These are phyloP conservation scores for Mallotus repandus DNA, from an alignment of 441 rosid genomes.

Conservation along the genomic window DNA sequence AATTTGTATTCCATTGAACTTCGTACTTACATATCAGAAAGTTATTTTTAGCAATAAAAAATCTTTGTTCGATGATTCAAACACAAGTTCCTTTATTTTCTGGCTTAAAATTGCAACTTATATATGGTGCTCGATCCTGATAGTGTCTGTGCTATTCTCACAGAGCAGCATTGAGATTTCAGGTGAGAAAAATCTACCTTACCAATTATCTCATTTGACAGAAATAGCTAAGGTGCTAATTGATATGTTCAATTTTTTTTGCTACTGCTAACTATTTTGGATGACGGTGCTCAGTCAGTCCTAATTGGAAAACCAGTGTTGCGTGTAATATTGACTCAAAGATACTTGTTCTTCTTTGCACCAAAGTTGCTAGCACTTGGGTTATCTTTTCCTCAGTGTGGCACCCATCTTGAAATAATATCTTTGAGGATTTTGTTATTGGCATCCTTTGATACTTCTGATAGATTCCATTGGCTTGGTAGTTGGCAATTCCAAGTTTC, in stretches of 20 bases:
- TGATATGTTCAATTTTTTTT: neutral
- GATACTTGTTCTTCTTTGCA: neutral
- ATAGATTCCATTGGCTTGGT: neutral
- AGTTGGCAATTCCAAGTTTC: neutral
- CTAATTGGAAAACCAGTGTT: neutral
- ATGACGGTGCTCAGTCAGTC: neutral
- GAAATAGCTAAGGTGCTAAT: neutral
- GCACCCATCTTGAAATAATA: neutral
- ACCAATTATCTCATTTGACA: too few species aligned
- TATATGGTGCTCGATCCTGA: neutral
- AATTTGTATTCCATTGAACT: slow-evolving; percentile 15
- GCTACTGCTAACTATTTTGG: neutral
- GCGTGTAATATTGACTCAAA: neutral
- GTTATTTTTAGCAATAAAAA: slow-evolving; percentile 1
- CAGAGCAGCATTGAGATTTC: neutral
- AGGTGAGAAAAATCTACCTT: neutral
- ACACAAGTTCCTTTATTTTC: neutral
- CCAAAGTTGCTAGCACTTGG: neutral
- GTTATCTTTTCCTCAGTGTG: neutral
- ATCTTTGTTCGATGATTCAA: neutral
- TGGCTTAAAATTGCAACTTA: neutral
- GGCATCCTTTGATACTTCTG: neutral
- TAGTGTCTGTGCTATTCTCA: neutral
- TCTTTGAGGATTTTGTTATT: neutral
- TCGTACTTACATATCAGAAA: neutral